A percentile compares a stretch with the other conserved stretches of the same genome.
Conservation (phyloP, 306 rosid species). For the Trichosanthes truncata region DNA sequence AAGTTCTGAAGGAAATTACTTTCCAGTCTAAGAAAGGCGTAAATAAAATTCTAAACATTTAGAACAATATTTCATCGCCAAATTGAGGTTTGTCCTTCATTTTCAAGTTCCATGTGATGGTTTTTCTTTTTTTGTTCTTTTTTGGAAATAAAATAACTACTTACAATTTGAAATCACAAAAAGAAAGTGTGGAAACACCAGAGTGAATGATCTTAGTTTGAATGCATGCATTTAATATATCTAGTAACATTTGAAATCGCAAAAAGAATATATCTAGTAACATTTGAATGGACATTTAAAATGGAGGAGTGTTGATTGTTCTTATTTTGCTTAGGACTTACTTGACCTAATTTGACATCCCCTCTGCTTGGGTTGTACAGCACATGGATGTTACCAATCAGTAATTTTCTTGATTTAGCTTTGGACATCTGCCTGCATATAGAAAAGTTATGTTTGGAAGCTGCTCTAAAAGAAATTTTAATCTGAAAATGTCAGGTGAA, state of each 20-base stretch:
- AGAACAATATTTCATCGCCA: background rate
- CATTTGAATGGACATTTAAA: background rate
- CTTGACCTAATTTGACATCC: conserved; percentile 85
- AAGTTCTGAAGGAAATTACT: background rate
- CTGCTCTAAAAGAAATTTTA: conserved; percentile 4
- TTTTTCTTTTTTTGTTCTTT: background rate
- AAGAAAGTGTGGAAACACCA: background rate
- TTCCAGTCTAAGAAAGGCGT: background rate
- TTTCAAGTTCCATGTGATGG: background rate
- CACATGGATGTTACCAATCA: conserved; percentile 78
- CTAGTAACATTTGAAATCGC: background rate
- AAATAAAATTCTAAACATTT: background rate
- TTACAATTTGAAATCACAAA: background rate
- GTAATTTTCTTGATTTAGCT: conserved; percentile 51
- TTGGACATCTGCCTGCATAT: conserved; percentile 73
- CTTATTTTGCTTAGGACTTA: conserved; percentile 19
- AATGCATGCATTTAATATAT: background rate
- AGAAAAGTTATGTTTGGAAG: conserved; percentile 42
- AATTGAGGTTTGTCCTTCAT: background rate
- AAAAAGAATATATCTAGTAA: background rate
- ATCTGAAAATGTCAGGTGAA: background rate
- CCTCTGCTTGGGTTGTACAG: conserved; percentile 82
- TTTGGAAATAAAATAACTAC: background rate
- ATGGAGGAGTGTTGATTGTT: background rate
- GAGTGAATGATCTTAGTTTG: background rate